These are phyloP conservation scores for Colletotrichum ledebouriae DNA, from an alignment of 2,329 filamentous ascomycete species.

Conservation along the genomic window DNA sequence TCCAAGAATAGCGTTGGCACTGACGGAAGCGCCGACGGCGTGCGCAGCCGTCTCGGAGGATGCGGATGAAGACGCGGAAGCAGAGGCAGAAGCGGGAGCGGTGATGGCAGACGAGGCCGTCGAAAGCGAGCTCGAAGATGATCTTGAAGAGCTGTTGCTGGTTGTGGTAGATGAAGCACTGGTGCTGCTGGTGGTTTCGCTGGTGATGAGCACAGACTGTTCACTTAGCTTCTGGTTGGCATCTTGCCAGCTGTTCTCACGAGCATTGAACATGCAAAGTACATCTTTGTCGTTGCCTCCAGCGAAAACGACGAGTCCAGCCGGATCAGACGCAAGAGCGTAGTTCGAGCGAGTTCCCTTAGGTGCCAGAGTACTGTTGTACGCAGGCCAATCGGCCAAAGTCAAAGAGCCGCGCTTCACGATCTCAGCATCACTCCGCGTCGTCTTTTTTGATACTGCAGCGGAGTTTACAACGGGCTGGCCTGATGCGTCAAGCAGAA, in stretches of 20 bases:
- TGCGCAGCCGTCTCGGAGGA: slow-evolving; percentile 34
- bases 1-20: slow-evolving; percentile 75
- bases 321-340: slow-evolving; percentile 75
- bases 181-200: slow-evolving; percentile 48
- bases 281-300: slow-evolving; percentile 68
- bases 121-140: slow-evolving; percentile 41
- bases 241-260: slow-evolving; percentile 83
- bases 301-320: slow-evolving; percentile 77
- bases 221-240: slow-evolving; percentile 72
- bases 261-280: slow-evolving; percentile 82
- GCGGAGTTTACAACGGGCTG: slow-evolving; percentile 62
- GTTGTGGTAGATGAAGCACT: slow-evolving; percentile 48
- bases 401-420: slow-evolving; percentile 62
- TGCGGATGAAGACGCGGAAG: slow-evolving; percentile 45
- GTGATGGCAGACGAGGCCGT: slow-evolving; percentile 44
- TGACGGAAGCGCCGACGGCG: slow-evolving; percentile 45
- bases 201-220: slow-evolving; percentile 53
- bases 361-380: slow-evolving; percentile 82
- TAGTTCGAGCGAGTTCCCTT: slow-evolving; percentile 74
- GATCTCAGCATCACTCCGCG: background rate
- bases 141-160: slow-evolving; percentile 46
- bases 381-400: slow-evolving; percentile 77
- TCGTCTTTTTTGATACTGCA: slow-evolving; percentile 51
- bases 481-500: slow-evolving; percentile 74
- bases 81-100: slow-evolving; percentile 47